A percentile compares a stretch with the other conserved stretches of the same genome.
Evolutionary conservation across 352 stramenopile species (phyloP).

Genomic region (Globisporangium camurandrum): DNA sequence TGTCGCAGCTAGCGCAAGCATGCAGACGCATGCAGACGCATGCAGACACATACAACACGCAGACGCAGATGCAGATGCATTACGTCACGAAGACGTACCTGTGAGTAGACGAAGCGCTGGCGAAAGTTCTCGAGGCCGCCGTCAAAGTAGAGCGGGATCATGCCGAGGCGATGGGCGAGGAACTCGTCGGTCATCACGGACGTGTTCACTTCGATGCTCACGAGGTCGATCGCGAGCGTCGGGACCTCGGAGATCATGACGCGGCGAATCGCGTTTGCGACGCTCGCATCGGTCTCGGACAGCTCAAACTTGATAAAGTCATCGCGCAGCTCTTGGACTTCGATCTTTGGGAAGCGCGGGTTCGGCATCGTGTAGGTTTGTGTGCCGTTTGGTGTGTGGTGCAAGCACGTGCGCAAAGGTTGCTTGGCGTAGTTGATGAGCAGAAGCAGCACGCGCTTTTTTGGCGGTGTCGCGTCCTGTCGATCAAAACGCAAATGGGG

Average conservation of each 20-base stretch:
- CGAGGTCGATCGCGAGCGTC: conserved; percentile 98
- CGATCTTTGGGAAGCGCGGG: conserved; percentile 90
- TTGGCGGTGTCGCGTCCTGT: conserved; percentile 3
- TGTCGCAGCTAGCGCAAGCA: no score
- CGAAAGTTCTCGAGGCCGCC: conserved; percentile 83
- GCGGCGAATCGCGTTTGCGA: conserved; percentile 95
- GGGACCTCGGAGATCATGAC: conserved; percentile 98
- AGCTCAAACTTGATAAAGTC: conserved; percentile 97
- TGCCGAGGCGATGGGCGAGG: conserved; percentile 94
- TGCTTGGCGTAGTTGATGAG: no score
- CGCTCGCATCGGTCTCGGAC: conserved; percentile 93
- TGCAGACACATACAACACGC: neutral
- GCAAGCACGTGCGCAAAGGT: neutral
- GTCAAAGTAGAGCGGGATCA: conserved; percentile 93
- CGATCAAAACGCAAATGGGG: conserved; percentile 9
- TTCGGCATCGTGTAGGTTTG: conserved; percentile 79
- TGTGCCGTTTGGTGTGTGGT: no score
- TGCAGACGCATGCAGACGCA: no score
- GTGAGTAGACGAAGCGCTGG: conserved; percentile 86
- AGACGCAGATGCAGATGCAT: neutral
- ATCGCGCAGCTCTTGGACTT: conserved; percentile 91
- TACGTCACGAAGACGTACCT: no score
- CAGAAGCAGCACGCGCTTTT: neutral
- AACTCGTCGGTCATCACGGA: conserved; percentile 98
- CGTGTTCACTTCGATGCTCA: conserved; percentile 97